Evolutionary conservation across 1,284 basidiomycete species (phyloP), one percentile per base, ranked within the genome.

Genomic region (Meira nashicola): DNA sequence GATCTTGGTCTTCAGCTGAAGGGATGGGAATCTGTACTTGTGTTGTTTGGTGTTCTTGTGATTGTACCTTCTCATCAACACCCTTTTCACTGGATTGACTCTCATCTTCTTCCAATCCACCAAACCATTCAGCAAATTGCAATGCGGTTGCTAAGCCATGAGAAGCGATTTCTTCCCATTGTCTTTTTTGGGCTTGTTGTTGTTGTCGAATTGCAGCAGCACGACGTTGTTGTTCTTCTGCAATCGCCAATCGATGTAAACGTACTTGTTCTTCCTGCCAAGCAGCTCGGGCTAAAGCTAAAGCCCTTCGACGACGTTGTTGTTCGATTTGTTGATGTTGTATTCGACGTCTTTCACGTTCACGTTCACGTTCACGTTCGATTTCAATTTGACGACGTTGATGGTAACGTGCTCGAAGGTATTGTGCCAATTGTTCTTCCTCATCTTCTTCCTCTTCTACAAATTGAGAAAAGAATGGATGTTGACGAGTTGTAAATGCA

Each of bases 241-340:
- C 41, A 21, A 23, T 17, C 23, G 12, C 46, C 17, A 48, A 19
- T 48, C 46, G n/a, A 21, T 23, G 46, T 48, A 21, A 23, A 25
- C 25, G 25, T 21, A 21, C 15, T 12, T 48, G 28, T 33, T 33
- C 28, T 33, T 33, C 28, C 28, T 33, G 28, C 28, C 28, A 33
- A 33, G 28, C 28, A 33, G 28, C 28, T 8, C 28, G 28, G 28
- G 28, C 46, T 8, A 48, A 17, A 21, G 46, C 46, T 17, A 38
- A 5, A 5, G 50, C 50, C 37, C 50, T 53, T 53, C 28, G 19
- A 14, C 28, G 50, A 17, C 37, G 50, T 53, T 53, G 21, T 53
- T 15, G 50, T 53, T n/a, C 23, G 15, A n/a, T 4, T 15, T 23
- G 48, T 50, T 38, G 48, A 4, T 38, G 21, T 50, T 50, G 46